phyloP scores from a whole-genome alignment of 352 stramenopile genomes.

The Globisporangium spiculum region DNA sequence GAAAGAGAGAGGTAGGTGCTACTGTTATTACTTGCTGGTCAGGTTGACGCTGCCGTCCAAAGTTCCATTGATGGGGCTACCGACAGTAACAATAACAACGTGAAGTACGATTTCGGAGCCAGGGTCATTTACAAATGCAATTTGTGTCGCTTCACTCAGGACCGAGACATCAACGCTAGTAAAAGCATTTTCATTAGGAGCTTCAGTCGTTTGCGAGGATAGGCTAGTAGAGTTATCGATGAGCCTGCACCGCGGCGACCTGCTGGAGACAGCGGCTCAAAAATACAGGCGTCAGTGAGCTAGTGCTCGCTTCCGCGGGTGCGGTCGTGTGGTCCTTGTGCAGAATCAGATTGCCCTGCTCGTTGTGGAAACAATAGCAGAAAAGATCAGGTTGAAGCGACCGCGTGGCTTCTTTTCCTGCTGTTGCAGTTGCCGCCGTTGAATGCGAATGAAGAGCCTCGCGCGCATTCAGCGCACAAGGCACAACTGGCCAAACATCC shows the following conservation, averaged over 20 bases:
- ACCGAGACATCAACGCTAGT: too few relatives aligned
- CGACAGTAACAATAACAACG: neutral
- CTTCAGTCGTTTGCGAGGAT: too few relatives aligned
- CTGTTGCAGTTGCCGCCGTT: conserved; percentile 2
- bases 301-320: neutral
- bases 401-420: neutral
- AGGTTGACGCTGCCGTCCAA: neutral
- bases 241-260: too few relatives aligned
- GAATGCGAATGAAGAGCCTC: conserved; percentile 5
- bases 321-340: neutral
- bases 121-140: too few relatives aligned
- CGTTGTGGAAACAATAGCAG: neutral
- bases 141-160: too few relatives aligned
- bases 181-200: too few relatives aligned
- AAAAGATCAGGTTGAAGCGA: conserved; percentile 2
- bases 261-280: too few relatives aligned
- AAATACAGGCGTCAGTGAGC: too few relatives aligned
- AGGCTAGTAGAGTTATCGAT: too few relatives aligned
- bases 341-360: conserved; percentile 2
- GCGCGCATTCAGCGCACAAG: neutral
- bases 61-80: neutral
- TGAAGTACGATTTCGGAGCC: too few relatives aligned
- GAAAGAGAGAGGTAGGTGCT: neutral
- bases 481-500: neutral
- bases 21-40: neutral